Percentiles rank a stretch among this genome's conserved stretches.
These are phyloP conservation scores for Puccinia novopanici DNA, from an alignment of 1,284 basidiomycete species.

Conservation along the genomic window DNA sequence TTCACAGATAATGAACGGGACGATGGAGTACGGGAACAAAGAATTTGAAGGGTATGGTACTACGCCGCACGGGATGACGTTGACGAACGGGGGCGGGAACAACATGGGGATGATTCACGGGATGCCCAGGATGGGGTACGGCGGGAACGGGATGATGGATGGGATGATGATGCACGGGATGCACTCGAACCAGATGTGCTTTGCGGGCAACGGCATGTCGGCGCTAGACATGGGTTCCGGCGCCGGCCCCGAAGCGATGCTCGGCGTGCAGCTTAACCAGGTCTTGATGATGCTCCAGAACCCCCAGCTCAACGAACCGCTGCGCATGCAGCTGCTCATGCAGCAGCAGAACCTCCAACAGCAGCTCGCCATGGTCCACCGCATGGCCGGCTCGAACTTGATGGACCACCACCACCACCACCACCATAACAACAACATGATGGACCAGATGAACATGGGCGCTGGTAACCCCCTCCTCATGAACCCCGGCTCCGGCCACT, in stretches of 20 bases:
- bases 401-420: too few species aligned
- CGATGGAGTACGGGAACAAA: conserved; percentile 18
- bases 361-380: conserved; percentile 52
- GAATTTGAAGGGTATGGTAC: conserved; percentile 12
- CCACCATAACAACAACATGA: conserved; percentile 34
- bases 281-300: conserved; percentile 75
- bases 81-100: too few species aligned
- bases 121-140: conserved; percentile 1
- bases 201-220: conserved; percentile 28
- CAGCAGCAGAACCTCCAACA: conserved; percentile 57
- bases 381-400: conserved; percentile 48
- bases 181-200: conserved; percentile 5
- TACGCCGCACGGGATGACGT: conserved; percentile 29
- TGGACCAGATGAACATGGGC: conserved; percentile 61
- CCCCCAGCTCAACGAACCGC: conserved; percentile 67
- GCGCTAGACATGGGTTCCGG: conserved; percentile 25
- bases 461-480: conserved; percentile 15
- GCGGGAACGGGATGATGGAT: conserved; percentile 15
- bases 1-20: conserved; percentile 20
- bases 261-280: conserved; percentile 69
- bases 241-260: not conserved
- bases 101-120: conserved; percentile 22
- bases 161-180: conserved; percentile 13
- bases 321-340: conserved; percentile 66
- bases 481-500: not conserved